Evolutionary conservation across 2,329 filamentous ascomycete genomes (phyloP).

Genomic region (Pochonia chlamydosporia): DNA sequence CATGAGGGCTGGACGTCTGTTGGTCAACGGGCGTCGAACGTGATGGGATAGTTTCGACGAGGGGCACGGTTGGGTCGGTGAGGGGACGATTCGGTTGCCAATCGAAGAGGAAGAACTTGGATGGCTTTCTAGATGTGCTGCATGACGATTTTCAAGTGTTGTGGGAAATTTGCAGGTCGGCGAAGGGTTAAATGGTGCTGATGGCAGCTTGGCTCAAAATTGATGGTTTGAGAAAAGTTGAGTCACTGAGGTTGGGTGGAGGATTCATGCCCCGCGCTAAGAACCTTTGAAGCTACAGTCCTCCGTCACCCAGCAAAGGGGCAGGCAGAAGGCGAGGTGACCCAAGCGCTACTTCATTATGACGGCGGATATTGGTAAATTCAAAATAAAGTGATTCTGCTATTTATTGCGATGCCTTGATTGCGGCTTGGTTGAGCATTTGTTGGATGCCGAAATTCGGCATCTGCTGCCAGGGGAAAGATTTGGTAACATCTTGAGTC

Average conservation of each 20-base stretch:
- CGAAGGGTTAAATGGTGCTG: too few species aligned
- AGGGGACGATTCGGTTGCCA: not conserved
- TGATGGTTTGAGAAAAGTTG: slow-evolving; percentile 18
- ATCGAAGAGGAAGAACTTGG: not conserved
- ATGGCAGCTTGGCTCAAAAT: slow-evolving; percentile 8
- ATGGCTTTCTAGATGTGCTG: not conserved
- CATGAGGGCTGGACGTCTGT: slow-evolving; percentile 17
- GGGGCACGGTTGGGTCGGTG: not conserved
- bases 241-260: slow-evolving; percentile 27
- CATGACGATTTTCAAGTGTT: too few species aligned
- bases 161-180: not conserved
- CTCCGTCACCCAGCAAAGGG: not conserved
- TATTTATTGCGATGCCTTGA: too few species aligned
- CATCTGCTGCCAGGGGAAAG: too few species aligned
- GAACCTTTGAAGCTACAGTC: not conserved
- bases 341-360: too few species aligned
- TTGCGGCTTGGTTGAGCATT: too few species aligned
- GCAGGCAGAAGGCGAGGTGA: too few species aligned
- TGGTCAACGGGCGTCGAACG: not conserved
- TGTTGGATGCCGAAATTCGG: too few species aligned
- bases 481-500: too few species aligned
- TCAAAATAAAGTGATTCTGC: not conserved
- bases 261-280: slow-evolving; percentile 28
- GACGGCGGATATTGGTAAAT: too few species aligned
- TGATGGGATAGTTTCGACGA: not conserved